These are phyloP conservation scores for Calonectria pteridis DNA, from an alignment of 2,329 filamentous ascomycete species.

Conservation along the genomic window DNA sequence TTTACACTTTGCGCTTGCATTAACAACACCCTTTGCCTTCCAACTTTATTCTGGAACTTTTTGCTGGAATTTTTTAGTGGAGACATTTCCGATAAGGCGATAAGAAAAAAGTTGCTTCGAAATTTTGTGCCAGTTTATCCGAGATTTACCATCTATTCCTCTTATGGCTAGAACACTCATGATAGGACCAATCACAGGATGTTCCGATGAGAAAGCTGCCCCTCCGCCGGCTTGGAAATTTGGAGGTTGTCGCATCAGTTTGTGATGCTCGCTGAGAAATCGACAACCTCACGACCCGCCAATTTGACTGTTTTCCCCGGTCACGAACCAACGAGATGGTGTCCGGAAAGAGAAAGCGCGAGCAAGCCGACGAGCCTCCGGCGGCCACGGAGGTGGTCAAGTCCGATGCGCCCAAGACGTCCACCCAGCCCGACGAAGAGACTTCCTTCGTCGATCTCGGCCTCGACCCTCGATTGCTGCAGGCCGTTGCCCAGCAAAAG, in stretches of 20 bases:
- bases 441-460: slow-evolving; percentile 80
- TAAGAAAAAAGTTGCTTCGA: slow-evolving; percentile 39
- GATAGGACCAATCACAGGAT: slow-evolving; percentile 26
- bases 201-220: slow-evolving; percentile 35
- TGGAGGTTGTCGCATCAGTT: slow-evolving; percentile 39
- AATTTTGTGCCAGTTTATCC: slow-evolving; percentile 38
- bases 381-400: slow-evolving; percentile 45
- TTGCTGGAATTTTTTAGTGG: slow-evolving; percentile 18
- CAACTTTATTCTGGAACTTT: neutral
- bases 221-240: slow-evolving; percentile 44
- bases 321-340: slow-evolving; percentile 33
- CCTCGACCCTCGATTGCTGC: slow-evolving; percentile 86
- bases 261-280: slow-evolving; percentile 37
- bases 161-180: accelerated
- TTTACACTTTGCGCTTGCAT: neutral
- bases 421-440: slow-evolving; percentile 46
- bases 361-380: slow-evolving; percentile 65
- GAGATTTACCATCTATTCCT: neutral
- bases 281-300: slow-evolving; percentile 29
- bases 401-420: slow-evolving; percentile 42
- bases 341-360: slow-evolving; percentile 68
- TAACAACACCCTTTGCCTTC: neutral
- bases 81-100: slow-evolving; percentile 36
- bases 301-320: slow-evolving; percentile 11
- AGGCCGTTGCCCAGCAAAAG: slow-evolving; percentile 86